Evolutionary conservation across 2,329 filamentous ascomycete species (phyloP), one percentile per base, ranked within the genome.

Genomic region (Aspergillus versicolor): DNA sequence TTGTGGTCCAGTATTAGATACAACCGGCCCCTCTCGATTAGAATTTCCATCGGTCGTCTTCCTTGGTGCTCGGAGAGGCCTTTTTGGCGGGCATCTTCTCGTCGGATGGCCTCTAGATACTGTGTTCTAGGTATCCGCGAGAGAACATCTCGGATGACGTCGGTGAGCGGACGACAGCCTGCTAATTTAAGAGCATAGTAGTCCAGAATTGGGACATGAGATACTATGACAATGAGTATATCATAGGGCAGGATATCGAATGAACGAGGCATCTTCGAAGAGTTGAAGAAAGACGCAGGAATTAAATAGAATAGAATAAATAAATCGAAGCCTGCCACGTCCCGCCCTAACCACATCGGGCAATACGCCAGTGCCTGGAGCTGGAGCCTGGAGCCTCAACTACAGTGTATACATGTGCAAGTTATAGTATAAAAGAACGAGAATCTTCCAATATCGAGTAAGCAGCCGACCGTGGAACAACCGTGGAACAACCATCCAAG

Each of bases 171-270:
- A 19, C 30, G 51, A 19, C 13, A 46, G 7, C 50, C 40, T 11
- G 51, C 43, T 15, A 46, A n/a, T 19, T 54, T 54, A 5, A 54
- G 12, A 3, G n/a, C 13, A 13, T 47, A 46, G 42, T 54, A 54
- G 19, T 46, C 42, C 3, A 40, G 17, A 2, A 54, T 19, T 12
- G 30, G 42, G 13, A 54, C 13, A 19, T 54, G 21, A 4, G 22
- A 40, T 21, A 54, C 3, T 11, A 54, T 47, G 2, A 22, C 11
- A 13, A 17, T 17, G 40, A 45, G 5, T 4, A 52, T n/a, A 30
- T 52, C 50, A 41, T 37, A 52, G 5, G 50, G 50, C 17, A 52
- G 17, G 2, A 13, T 22, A 8, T 44, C 41, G 13, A 52, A 30
- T 8, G 44, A 13, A 5, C 6, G 22, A 9, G 27, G 27, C 27